Conservation (phyloP, 805 yeast species). For the Myxozyma neglecta region DNA sequence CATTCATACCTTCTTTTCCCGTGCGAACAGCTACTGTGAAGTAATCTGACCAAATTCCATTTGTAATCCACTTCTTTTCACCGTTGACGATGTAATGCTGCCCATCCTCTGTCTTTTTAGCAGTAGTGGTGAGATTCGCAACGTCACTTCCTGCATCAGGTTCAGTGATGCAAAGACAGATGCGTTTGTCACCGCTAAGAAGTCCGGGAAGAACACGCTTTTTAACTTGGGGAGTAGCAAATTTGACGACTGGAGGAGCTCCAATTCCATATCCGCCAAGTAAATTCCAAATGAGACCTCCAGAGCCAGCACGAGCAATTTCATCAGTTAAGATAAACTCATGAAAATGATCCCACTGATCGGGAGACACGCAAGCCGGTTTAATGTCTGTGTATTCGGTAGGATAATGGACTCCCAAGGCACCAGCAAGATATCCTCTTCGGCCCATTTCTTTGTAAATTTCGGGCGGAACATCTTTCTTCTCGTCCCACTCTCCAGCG, state of each 20-base stretch:
- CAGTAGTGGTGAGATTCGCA: conserved; percentile 45
- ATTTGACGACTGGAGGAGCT: conserved; percentile 44
- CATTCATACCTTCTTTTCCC: conserved; percentile 45
- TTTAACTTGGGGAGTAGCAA: conserved; percentile 39
- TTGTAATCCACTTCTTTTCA: conserved; percentile 50
- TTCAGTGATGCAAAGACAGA: conserved; percentile 47
- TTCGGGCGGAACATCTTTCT: conserved; percentile 38
- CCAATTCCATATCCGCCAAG: conserved; percentile 47
- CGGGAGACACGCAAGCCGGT: conserved; percentile 42
- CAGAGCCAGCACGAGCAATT: conserved; percentile 44
- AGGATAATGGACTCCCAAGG: conserved; percentile 43
- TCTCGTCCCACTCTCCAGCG: conserved; percentile 48
- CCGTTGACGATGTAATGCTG: conserved; percentile 45
- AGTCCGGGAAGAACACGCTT: conserved; percentile 43
- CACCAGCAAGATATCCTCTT: conserved; percentile 45
- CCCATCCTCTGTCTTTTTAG: conserved; percentile 43
- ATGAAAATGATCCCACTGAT: conserved; percentile 45
- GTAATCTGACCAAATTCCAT: conserved; percentile 47
- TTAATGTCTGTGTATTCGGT: conserved; percentile 42
- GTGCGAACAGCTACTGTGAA: conserved; percentile 49
- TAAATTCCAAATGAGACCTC: conserved; percentile 45
- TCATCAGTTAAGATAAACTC: conserved; percentile 45
- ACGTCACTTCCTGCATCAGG: conserved; percentile 50
- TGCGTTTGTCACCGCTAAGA: conserved; percentile 43
- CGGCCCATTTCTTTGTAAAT: conserved; percentile 40